Percentiles rank a stretch among this genome's conserved stretches.
Evolutionary conservation across 495 filamentous ascomycete species (phyloP).

Genomic region (Penicillium egyptiacum): DNA sequence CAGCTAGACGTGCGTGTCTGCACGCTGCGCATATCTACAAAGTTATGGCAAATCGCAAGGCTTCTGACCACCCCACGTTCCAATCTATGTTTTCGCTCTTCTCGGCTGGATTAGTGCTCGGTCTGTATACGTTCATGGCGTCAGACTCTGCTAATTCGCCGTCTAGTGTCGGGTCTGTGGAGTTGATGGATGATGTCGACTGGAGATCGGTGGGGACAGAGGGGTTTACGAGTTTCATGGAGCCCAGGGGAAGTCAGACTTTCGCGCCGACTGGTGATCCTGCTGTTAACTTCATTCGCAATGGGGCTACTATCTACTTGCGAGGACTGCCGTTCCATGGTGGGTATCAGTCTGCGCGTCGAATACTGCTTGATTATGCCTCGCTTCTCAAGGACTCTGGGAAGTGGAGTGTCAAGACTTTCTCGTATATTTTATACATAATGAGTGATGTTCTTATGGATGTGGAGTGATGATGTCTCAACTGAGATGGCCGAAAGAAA

Average conservation of each 20-base stretch:
- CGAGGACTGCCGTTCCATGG: slow-evolving; percentile 48
- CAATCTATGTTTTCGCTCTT: slow-evolving; percentile 50
- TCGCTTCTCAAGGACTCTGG: slow-evolving; percentile 51
- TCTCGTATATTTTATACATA: slow-evolving; percentile 50
- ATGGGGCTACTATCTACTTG: slow-evolving; percentile 50
- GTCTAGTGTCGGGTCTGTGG: slow-evolving; percentile 40
- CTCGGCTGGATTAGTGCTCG: slow-evolving; percentile 50
- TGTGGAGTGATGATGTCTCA: slow-evolving; percentile 39
- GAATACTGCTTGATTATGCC: slow-evolving; percentile 52
- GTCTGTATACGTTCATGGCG: slow-evolving; percentile 53
- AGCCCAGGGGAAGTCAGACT: slow-evolving; percentile 35
- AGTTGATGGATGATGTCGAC: slow-evolving; percentile 52
- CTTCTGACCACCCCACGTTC: slow-evolving; percentile 50
- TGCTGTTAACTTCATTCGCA: slow-evolving; percentile 51
- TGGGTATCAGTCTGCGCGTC: slow-evolving; percentile 50
- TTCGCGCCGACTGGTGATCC: slow-evolving; percentile 37
- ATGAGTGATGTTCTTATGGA: slow-evolving; percentile 57
- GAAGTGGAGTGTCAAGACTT: slow-evolving; percentile 52
- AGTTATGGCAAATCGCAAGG: slow-evolving; percentile 49
- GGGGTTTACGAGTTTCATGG: slow-evolving; percentile 45
- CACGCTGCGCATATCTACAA: slow-evolving; percentile 56
- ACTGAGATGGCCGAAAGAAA: no score
- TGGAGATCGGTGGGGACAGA: slow-evolving; percentile 47
- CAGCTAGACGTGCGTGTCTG: slow-evolving; percentile 48
- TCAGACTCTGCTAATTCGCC: slow-evolving; percentile 29